Conservation (phyloP, 2,329 filamentous ascomycete genomes). For the Colletotrichum tofieldiae region DNA sequence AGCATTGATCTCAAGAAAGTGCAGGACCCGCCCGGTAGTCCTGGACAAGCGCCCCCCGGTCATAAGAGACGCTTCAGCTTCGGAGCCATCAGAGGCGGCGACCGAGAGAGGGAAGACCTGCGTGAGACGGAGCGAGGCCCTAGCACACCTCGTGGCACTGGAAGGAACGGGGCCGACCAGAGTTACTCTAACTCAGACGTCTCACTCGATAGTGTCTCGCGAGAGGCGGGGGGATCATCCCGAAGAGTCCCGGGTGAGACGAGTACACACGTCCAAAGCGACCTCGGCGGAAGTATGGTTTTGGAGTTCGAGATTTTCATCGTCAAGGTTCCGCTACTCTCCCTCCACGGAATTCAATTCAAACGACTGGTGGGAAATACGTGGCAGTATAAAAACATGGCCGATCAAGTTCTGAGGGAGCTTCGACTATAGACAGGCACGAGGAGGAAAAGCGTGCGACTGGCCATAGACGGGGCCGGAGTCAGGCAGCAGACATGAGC, state of each 20-base stretch:
- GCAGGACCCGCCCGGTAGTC: slow-evolving; percentile 74
- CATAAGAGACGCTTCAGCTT: slow-evolving; percentile 89
- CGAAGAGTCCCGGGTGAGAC: slow-evolving; percentile 85
- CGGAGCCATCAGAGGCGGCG: slow-evolving; percentile 74
- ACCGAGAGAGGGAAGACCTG: slow-evolving; percentile 80
- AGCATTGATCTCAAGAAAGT: slow-evolving; percentile 90
- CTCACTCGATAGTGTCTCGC: slow-evolving; percentile 81
- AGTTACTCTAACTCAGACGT: slow-evolving; percentile 91
- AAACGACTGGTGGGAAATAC: slow-evolving; percentile 96
- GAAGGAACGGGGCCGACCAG: slow-evolving; percentile 70
- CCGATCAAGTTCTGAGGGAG: slow-evolving; percentile 92
- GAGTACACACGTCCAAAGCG: slow-evolving; percentile 91
- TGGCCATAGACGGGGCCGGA: background rate
- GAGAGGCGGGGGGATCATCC: slow-evolving; percentile 66
- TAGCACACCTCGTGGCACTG: slow-evolving; percentile 60
- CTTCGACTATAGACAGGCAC: slow-evolving; percentile 75
- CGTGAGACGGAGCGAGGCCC: slow-evolving; percentile 68
- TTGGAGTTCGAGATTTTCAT: slow-evolving; percentile 97
- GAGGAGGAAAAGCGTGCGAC: background rate
- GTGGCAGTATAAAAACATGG: slow-evolving; percentile 99
- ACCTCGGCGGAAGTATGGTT: slow-evolving; percentile 87
- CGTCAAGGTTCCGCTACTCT: slow-evolving; percentile 95
- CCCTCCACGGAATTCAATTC: slow-evolving; percentile 96
- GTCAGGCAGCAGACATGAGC: background rate
- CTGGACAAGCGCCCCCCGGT: slow-evolving; percentile 64